Evolutionary conservation across 495 filamentous ascomycete species (phyloP).

Genomic region (Podospora tetraspora): DNA sequence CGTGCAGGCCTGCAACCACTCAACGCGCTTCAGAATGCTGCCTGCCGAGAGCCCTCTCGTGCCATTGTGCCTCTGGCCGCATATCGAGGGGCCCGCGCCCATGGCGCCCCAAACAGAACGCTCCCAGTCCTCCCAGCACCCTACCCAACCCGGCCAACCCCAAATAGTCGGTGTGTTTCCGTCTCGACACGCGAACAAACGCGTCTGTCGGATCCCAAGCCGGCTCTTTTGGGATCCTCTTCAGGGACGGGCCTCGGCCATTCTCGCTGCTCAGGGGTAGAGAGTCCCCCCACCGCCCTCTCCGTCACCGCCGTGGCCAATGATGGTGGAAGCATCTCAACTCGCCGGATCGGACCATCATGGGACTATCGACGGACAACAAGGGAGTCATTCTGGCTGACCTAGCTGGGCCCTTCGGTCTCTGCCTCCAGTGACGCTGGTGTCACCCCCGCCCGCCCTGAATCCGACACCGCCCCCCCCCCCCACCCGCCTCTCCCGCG

Average conservation of each 20-base stretch:
- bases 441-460: neutral
- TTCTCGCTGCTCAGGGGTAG: neutral
- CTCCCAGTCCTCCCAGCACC: conserved; percentile 8
- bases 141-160: conserved; percentile 31
- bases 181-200: conserved; percentile 30
- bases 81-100: conserved; percentile 34
- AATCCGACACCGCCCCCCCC: neutral
- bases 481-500: neutral
- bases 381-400: neutral
- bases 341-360: neutral
- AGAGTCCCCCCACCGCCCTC: neutral
- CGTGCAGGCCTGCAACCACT: conserved; percentile 23
- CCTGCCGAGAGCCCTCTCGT: conserved; percentile 16
- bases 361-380: neutral
- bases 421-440: neutral
- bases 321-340: neutral
- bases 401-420: neutral
- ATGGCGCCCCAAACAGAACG: conserved; percentile 27
- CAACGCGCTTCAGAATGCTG: conserved; percentile 14
- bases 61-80: conserved; percentile 32
- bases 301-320: neutral
- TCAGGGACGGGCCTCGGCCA: conserved; percentile 8
- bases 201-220: conserved; percentile 25
- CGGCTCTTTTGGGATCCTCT: conserved; percentile 1
- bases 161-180: conserved; percentile 31